Percentiles rank a stretch among this genome's conserved stretches.
Evolutionary conservation across 139 green algal species (phyloP).

Genomic region (Auxenochlorella protothecoides): DNA sequence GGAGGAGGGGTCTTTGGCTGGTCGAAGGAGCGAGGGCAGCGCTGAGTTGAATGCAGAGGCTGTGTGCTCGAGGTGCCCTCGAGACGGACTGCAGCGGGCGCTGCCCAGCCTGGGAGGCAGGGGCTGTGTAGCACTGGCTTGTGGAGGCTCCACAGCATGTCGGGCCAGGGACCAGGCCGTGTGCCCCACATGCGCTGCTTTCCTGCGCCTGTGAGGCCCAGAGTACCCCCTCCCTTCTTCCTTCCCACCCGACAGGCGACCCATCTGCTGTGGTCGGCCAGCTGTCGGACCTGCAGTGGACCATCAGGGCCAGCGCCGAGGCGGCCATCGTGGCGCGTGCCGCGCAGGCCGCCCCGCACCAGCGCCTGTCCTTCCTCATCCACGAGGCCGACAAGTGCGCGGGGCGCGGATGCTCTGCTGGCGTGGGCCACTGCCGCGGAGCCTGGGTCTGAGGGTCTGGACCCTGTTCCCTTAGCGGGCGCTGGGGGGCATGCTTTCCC

Average conservation of each 20-base stretch:
- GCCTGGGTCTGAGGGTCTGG: background rate
- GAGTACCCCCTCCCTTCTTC: slow-evolving; percentile 1
- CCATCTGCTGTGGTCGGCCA: background rate
- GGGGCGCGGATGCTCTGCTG: background rate
- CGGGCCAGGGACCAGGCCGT: too few species aligned
- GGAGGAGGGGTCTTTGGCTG: too few species aligned
- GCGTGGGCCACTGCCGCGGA: background rate
- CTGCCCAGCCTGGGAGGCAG: too few species aligned
- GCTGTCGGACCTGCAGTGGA: slow-evolving; percentile 30
- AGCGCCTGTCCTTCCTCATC: slow-evolving; percentile 19
- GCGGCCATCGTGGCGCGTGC: slow-evolving; percentile 16
- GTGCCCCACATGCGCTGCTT: too few species aligned
- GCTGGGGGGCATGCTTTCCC: background rate
- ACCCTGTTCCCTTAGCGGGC: background rate
- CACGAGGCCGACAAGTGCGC: slow-evolving; percentile 28
- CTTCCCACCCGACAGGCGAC: slow-evolving; percentile 8
- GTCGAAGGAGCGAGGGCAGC: too few species aligned
- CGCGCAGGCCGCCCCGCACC: slow-evolving; percentile 8
- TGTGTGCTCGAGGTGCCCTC: too few species aligned
- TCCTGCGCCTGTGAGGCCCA: background rate
- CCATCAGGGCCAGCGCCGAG: slow-evolving; percentile 22
- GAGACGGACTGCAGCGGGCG: too few species aligned
- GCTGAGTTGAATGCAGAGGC: too few species aligned
- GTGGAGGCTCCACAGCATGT: too few species aligned
- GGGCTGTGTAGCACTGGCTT: too few species aligned